Evolutionary conservation across 495 filamentous ascomycete species (phyloP), one percentile per base, ranked within the genome.

Genomic region (Clohesyomyces aquaticus): DNA sequence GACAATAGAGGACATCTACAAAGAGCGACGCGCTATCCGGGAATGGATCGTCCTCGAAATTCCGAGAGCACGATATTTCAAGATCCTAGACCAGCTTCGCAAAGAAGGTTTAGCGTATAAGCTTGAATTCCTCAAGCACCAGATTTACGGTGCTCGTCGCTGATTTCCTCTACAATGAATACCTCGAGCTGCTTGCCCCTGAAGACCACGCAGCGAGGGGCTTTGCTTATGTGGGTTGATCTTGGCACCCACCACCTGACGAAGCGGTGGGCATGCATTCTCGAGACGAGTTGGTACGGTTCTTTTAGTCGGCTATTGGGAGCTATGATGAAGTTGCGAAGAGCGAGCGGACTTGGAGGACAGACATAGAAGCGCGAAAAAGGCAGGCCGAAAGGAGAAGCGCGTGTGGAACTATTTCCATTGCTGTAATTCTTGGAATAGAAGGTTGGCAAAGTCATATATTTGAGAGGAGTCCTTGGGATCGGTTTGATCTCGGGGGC

Each of bases 101-200:
- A 3, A 46, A 14, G 16, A 8, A n/a, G 6, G 48, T 18, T 22
- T n/a, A n/a, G n/a, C 48, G 6, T 23, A 10, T 23, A 51, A 23
- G 22, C 21, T 23, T 51, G 11, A 18, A 23, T 14, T 25, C 19
- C 14, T 22, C 14, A 6, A 51, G 22, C 14, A 4, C 48, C 48
- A 16, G 11, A 25, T 19, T 48, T 22, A 19, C 27, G 11, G 19
- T 12, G 4, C 48, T 25, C 3, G 19, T 8, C 48, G 19, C 16
- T 51, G 11, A 51, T n/a, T n/a, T n/a, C 16, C 48, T 51, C 21
- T 51, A 25, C 19, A 6, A 3, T 23, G 48, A 51, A 51, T 51
- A 25, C 25, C 8, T 4, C 4, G 4, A 12, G 6, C 9, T 51
- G 11, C 21, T 51, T 23, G 3, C 48, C 3, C 8, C 3, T 4